Evolutionary conservation across 2,329 filamentous ascomycete species (phyloP), one percentile per base, ranked within the genome.

Genomic region (Ambrosiella cleistominuta): DNA sequence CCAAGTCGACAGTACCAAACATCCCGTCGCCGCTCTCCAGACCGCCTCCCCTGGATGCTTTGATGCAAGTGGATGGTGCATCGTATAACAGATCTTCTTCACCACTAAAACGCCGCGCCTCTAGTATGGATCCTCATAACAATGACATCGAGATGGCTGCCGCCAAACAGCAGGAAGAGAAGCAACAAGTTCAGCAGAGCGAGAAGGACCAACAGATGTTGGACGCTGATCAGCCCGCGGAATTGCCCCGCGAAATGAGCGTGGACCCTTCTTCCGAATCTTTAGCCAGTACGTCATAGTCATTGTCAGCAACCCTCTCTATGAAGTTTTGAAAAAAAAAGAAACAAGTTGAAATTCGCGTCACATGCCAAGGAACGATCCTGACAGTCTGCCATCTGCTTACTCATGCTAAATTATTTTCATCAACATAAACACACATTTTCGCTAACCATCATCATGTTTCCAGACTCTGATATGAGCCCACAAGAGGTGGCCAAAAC

Each of bases 401-500:
- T 27, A 27, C 27, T 27, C 27, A 5, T 27, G 27, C 27, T 27
- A 27, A 27, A 27, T 27, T 27, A 27, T 27, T 44, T 47, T n/a
- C 56, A 40, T 44, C 37, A 11, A 13, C 27, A 49, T 49, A 12
- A n/a, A 17, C 15, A 51, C 13, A 42, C 49, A 52, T 15, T 55
- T 45, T 50, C 17, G 17, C 49, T 38, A 51, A n/a, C 27, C 4
- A 13, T 7, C n/a, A 54, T 54, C 13, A 15, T 56, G 2, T 7
- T 15, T 2, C 11, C 42, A 45, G 49, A 44, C 15, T 19, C 49
- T 51, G 55, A 47, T 2, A 72, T 73, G 15, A 68, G 73, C 2
- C 64, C 76, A 36, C 63, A 66, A 39, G 73, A 77, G 60, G 91
- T 96, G 68, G 82, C 95, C 60, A 78, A 77, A 59, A 80, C 80